Evolutionary conservation across 352 stramenopile species (phyloP).

Genomic region (Pythium plurisporium): DNA sequence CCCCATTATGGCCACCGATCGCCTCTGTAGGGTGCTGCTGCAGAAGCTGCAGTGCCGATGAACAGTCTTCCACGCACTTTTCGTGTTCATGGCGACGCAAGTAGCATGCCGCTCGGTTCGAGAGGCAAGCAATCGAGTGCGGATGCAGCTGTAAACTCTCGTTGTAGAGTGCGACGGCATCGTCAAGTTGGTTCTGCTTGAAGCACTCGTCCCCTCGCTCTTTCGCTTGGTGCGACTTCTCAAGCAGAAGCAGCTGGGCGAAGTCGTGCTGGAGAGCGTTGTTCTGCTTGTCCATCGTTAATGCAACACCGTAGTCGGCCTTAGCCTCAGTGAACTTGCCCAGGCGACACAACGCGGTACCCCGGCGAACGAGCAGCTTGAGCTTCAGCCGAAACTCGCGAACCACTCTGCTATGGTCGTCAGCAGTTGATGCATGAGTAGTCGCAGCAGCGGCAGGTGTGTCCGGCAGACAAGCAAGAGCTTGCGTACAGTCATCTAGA

Average conservation of each 20-base stretch:
- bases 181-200: conserved; percentile 29
- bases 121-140: conserved; percentile 64
- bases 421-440: background rate
- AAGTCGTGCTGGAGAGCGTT: conserved; percentile 62
- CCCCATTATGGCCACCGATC: background rate
- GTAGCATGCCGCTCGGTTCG: conserved; percentile 70
- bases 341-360: conserved; percentile 60
- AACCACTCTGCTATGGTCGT: conserved; percentile 28
- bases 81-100: conserved; percentile 43
- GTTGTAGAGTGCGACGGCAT: conserved; percentile 50
- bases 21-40: conserved; percentile 28
- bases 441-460: conserved; percentile 26
- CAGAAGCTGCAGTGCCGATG: conserved; percentile 45
- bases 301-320: conserved; percentile 72
- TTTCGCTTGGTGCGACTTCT: conserved; percentile 55
- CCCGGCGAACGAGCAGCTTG: conserved; percentile 67
- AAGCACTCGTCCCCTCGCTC: conserved; percentile 43
- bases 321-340: conserved; percentile 61
- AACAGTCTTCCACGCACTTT: conserved; percentile 61
- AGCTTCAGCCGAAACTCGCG: conserved; percentile 64
- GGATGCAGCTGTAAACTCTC: conserved; percentile 53
- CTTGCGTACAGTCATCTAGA: conserved; percentile 61
- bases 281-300: conserved; percentile 77
- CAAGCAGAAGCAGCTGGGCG: conserved; percentile 48
- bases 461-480: conserved; percentile 62